Percentiles rank a stretch among this genome's conserved stretches.
Conservation (phyloP, 345 rosid genomes). For the Gossypium bickii region DNA sequence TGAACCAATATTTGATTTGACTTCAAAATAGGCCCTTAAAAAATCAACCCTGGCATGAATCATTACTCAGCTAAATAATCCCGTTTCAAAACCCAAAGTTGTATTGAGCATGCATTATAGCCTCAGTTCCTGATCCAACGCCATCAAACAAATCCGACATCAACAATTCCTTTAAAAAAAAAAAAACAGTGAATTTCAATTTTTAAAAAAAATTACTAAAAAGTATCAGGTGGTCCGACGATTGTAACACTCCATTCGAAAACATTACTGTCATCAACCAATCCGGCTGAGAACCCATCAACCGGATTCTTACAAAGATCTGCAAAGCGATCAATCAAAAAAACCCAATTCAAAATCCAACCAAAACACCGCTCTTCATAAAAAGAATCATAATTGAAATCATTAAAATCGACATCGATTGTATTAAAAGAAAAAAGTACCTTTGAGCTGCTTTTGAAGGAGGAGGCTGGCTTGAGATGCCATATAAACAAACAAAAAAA, state of each 20-base stretch:
- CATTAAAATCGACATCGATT: neutral
- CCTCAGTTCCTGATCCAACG: slow-evolving; percentile 11
- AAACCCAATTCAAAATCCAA: slow-evolving; percentile 15
- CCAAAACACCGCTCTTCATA: neutral
- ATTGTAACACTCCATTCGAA: slow-evolving; percentile 95
- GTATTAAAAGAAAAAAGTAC: slow-evolving; percentile 21
- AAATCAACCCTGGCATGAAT: neutral
- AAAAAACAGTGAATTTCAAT: neutral
- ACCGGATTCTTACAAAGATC: slow-evolving; percentile 98
- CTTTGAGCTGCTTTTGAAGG: slow-evolving; percentile 91
- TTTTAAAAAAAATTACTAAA: slow-evolving; percentile 45
- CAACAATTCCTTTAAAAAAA: neutral
- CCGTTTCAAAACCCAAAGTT: neutral
- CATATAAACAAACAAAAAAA: slow-evolving; percentile 12
- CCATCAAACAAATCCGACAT: slow-evolving; percentile 3
- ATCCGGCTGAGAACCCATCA: slow-evolving; percentile 95
- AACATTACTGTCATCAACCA: slow-evolving; percentile 83
- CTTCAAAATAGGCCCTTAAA: neutral
- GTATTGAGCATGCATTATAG: neutral
- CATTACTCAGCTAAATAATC: neutral
- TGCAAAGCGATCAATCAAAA: slow-evolving; percentile 37
- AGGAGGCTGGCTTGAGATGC: slow-evolving; percentile 89
- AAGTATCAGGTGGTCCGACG: slow-evolving; percentile 95
- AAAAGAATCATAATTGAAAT: neutral
- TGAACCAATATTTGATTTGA: neutral